Conservation (phyloP, 169 alveolate genomes). For the Babesia gibsoni region DNA sequence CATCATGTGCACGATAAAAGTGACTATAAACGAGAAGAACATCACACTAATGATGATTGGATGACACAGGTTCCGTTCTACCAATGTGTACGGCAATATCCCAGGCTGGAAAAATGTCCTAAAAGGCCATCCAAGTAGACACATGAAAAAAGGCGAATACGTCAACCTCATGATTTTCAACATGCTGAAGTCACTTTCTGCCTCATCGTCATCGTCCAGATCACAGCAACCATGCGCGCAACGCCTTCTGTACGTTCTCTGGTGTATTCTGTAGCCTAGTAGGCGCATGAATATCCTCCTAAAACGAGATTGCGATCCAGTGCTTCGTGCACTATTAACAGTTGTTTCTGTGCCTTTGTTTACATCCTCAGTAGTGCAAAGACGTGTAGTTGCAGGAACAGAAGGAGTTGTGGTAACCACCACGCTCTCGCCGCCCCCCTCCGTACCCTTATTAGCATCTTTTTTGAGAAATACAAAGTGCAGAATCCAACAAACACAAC, state of each 20-base stretch:
- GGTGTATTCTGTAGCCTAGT: not conserved
- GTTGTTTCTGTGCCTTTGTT: too few species aligned
- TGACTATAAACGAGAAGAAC: constrained; percentile 12
- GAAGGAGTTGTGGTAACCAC: too few species aligned
- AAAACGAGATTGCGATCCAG: not conserved
- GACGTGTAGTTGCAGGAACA: too few species aligned
- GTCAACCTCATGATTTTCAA: not conserved
- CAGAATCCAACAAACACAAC: too few species aligned
- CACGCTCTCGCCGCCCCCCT: too few species aligned
- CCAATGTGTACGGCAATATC: constrained; percentile 28
- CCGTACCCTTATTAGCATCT: too few species aligned
- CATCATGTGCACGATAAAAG: constrained; percentile 7
- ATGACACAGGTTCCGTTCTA: constrained; percentile 7
- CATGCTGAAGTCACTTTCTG: not conserved
- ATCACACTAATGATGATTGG: constrained; percentile 2
- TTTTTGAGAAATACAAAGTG: too few species aligned
- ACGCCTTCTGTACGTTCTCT: not conserved
- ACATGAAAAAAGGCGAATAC: constrained; percentile 31
- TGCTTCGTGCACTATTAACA: too few species aligned
- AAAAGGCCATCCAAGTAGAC: constrained; percentile 4
- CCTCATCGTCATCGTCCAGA: not conserved
- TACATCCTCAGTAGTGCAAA: too few species aligned
- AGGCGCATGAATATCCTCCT: not conserved
- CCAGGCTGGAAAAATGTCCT: constrained; percentile 21
- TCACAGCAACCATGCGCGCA: not conserved